phyloP scores from a whole-genome alignment of 768 basidiomycete species.

The Tylopilus cervinicoccineus region DNA sequence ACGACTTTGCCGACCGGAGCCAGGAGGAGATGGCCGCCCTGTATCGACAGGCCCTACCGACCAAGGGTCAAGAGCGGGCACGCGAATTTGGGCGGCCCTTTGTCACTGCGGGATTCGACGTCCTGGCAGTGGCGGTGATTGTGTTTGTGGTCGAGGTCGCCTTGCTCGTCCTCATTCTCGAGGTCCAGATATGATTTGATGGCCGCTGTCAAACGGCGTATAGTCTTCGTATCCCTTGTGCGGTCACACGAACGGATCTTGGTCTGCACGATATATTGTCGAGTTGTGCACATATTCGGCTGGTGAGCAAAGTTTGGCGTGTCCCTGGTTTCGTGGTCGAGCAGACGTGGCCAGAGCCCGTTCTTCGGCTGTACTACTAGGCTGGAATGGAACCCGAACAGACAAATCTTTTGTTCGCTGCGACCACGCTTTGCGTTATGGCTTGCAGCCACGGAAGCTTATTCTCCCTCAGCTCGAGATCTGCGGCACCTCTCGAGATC shows the following conservation, averaged over 20 bases:
- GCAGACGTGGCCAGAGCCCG: not conserved
- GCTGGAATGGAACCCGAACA: not conserved
- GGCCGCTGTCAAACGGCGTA: slow-evolving; percentile 13
- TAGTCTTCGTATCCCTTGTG: not conserved
- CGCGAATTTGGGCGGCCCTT: slow-evolving; percentile 76
- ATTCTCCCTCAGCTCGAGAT: slow-evolving; percentile 11
- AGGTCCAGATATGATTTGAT: slow-evolving; percentile 16
- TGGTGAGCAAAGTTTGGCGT: slow-evolving; percentile 8
- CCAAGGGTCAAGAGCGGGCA: slow-evolving; percentile 56
- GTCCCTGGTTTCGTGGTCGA: not conserved
- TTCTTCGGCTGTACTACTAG: slow-evolving; percentile 4
- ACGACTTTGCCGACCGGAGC: slow-evolving; percentile 71
- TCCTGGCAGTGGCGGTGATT: slow-evolving; percentile 50
- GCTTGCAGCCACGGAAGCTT: slow-evolving; percentile 3
- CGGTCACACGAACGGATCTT: too few species aligned
- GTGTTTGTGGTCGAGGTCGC: slow-evolving; percentile 64
- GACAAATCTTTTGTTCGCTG: not conserved
- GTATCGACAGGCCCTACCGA: slow-evolving; percentile 41
- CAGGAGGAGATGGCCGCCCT: slow-evolving; percentile 29
- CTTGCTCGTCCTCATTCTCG: slow-evolving; percentile 59
- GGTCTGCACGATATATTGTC: slow-evolving; percentile 12
- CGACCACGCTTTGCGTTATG: not conserved
- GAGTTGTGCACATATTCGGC: slow-evolving; percentile 7
- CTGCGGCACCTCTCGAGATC: slow-evolving; percentile 15
- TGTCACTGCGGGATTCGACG: slow-evolving; percentile 75